Evolutionary conservation across 108 stramenopile genomes (phyloP).

Genomic region (Phaeodactylum tricornutum): DNA sequence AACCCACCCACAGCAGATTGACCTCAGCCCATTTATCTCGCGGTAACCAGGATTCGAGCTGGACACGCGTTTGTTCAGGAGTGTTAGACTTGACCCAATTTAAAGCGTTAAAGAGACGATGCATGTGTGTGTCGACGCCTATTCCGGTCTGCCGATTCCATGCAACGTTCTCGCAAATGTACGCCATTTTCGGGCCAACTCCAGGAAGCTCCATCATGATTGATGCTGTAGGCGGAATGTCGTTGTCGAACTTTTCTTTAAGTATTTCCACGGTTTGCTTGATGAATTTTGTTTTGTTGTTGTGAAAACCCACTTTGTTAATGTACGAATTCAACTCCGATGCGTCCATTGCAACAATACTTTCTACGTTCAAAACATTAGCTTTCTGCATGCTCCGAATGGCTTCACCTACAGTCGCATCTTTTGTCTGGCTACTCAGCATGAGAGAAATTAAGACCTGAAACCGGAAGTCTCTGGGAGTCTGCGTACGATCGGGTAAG

Average conservation of each 20-base stretch:
- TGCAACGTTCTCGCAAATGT: constrained; percentile 71
- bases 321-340: constrained; percentile 28
- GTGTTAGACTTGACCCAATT: constrained; percentile 65
- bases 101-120: constrained; percentile 79
- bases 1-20: constrained; percentile 86
- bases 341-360: background rate
- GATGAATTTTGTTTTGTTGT: constrained; percentile 87
- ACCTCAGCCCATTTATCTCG: constrained; percentile 60
- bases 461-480: constrained; percentile 41
- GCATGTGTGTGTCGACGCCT: constrained; percentile 93
- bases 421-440: constrained; percentile 88
- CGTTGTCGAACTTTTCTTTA: constrained; percentile 45
- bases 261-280: constrained; percentile 57
- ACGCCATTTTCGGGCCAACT: constrained; percentile 90
- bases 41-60: constrained; percentile 83
- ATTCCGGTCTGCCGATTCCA: constrained; percentile 62
- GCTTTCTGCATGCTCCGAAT: constrained; percentile 55
- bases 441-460: constrained; percentile 79
- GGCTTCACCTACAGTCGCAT: constrained; percentile 72
- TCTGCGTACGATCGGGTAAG: constrained; percentile 25
- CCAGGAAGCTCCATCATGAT: constrained; percentile 72
- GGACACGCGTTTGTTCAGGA: constrained; percentile 79
- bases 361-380: constrained; percentile 20
- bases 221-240: constrained; percentile 67
- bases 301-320: constrained; percentile 80